A percentile compares a stretch with the other conserved stretches of the same genome.
These are phyloP conservation scores for Penicillium sclerotiorum DNA, from an alignment of 2,329 filamentous ascomycete species.

Conservation along the genomic window DNA sequence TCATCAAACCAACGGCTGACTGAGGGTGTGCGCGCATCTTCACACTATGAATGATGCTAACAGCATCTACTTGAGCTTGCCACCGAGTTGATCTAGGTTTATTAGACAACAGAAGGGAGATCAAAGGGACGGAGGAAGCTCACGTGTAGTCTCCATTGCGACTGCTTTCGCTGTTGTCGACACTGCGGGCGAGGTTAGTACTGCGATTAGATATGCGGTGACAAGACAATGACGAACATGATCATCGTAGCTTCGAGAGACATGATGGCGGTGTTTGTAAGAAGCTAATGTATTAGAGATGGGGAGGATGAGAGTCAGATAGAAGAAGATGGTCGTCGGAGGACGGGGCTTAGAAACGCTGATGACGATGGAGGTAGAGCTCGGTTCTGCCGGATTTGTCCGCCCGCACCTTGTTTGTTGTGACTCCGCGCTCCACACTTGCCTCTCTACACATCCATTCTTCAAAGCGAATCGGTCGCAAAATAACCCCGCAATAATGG, in stretches of 20 bases:
- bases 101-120: slow-evolving; percentile 11
- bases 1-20: slow-evolving; percentile 96
- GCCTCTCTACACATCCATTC: slow-evolving; percentile 1
- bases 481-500: slow-evolving; percentile 32
- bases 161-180: slow-evolving; percentile 99
- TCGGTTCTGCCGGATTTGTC: slow-evolving; percentile 25
- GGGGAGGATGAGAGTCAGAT: slow-evolving; percentile 12
- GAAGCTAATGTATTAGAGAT: slow-evolving; percentile 11
- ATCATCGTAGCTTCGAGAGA: slow-evolving; percentile 99
- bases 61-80: slow-evolving; percentile 93
- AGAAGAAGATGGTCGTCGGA: slow-evolving; percentile 11
- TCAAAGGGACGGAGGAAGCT: slow-evolving; percentile 17
- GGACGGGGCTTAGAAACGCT: slow-evolving; percentile 20
- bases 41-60: slow-evolving; percentile 91
- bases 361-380: slow-evolving; percentile 33
- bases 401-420: slow-evolving; percentile 29
- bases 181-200: slow-evolving; percentile 51
- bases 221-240: slow-evolving; percentile 55
- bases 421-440: slow-evolving; percentile 24
- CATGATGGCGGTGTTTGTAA: slow-evolving; percentile 67
- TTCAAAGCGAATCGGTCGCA: neutral
- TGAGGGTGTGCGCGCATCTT: slow-evolving; percentile 96
- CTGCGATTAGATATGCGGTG: neutral
- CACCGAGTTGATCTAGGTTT: slow-evolving; percentile 80
- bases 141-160: slow-evolving; percentile 88